These are phyloP conservation scores for Clitopilus passeckerianus DNA, from an alignment of 768 basidiomycete genomes.

Conservation along the genomic window DNA sequence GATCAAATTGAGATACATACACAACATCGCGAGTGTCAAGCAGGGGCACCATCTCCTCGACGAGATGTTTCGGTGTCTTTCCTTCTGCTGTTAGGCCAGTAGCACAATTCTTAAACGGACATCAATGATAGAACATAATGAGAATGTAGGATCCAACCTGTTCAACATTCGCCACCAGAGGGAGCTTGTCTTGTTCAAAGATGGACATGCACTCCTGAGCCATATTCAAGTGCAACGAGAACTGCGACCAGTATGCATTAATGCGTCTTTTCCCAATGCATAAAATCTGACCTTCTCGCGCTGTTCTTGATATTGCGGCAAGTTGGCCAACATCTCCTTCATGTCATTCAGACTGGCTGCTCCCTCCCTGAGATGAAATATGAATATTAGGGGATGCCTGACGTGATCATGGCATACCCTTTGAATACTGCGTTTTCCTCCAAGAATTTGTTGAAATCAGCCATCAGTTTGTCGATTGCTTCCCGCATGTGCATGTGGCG, in stretches of 20 bases:
- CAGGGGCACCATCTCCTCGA: constrained; percentile 98
- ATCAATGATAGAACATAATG: not conserved
- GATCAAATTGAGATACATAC: constrained; percentile 36
- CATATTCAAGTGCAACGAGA: constrained; percentile 95
- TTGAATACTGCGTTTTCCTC: constrained; percentile 94
- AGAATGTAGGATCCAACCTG: constrained; percentile 49
- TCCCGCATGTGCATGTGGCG: constrained; percentile 99
- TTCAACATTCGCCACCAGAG: constrained; percentile 82
- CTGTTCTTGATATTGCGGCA: constrained; percentile 94
- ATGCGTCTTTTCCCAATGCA: no score
- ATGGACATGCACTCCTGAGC: constrained; percentile 95
- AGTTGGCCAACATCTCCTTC: constrained; percentile 96
- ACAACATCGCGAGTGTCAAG: constrained; percentile 82
- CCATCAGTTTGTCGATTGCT: constrained; percentile 95
- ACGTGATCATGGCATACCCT: constrained; percentile 46
- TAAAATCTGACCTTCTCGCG: constrained; percentile 76
- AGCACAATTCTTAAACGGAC: constrained; percentile 69
- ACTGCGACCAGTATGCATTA: constrained; percentile 38
- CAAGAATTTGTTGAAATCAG: constrained; percentile 91
- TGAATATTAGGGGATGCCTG: not conserved
- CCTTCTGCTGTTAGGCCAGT: constrained; percentile 90
- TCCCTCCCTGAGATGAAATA: constrained; percentile 47
- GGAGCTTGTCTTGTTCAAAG: constrained; percentile 85
- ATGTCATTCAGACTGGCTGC: constrained; percentile 92
- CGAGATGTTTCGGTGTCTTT: constrained; percentile 88